Evolutionary conservation across 805 yeast genomes (phyloP), one percentile per base, ranked within the genome.

Genomic region (Tetrapisispora pingtungensis): DNA sequence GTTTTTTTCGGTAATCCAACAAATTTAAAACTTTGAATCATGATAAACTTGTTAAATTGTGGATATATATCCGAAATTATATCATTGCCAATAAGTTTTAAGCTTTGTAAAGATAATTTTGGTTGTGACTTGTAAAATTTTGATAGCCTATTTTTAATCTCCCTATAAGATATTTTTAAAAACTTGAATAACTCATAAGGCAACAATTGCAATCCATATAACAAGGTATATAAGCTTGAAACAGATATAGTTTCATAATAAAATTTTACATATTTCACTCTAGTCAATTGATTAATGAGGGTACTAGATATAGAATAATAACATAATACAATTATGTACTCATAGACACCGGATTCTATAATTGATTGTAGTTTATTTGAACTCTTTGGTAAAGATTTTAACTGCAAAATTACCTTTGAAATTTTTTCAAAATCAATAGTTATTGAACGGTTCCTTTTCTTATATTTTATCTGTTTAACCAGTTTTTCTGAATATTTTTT

Each of bases 181-280:
- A 20, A 6, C 1, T 10, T 10, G 13, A 14, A 35, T 6, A 41
- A 2, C 12, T 35, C 43, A 12, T n/a, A 41, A 10, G 49, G 53
- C 19, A 52, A 42, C 10, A 54, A 51, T 42, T 59, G 64, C 22
- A 59, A 32, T 3, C 50, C 46, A 41, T 57, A 57, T 2, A 54
- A 42, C 4, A 52, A 24, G n/a, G 55, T 51, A 38, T 49, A 50
- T 10, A 40, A 30, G 8, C 40, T 44, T n/a, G 61, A 50, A 33
- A 37, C 41, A 7, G 41, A 26, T 7, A 54, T 44, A 1, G 46
- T 42, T 14, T 50, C 44, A 43, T 45, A 59, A 46, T 58, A 59
- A 12, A 38, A 22, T n/a, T 45, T 49, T 4, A 53, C 49, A n/a
- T 52, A 57, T n/a, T 50, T 46, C 4, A 49, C 44, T n/a, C 20